A percentile compares a stretch with the other conserved stretches of the same genome.
These are phyloP conservation scores for Suillus luteus DNA, from an alignment of 768 basidiomycete species.

Conservation along the genomic window DNA sequence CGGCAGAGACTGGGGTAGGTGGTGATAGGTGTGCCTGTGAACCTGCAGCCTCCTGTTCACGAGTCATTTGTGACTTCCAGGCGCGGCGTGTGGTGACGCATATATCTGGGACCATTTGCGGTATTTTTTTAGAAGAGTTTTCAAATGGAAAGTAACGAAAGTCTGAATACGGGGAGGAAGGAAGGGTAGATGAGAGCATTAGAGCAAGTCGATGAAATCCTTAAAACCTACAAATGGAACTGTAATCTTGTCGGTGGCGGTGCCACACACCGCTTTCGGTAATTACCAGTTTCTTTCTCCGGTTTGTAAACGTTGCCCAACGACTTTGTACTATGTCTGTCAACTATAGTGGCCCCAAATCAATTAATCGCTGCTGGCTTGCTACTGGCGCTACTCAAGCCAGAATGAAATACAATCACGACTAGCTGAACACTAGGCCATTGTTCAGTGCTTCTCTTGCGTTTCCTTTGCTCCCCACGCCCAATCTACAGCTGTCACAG, in stretches of 20 bases:
- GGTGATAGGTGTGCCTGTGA: not conserved
- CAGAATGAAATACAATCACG: not conserved
- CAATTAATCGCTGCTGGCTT: not conserved
- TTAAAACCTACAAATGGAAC: conserved; percentile 9
- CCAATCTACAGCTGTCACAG: not conserved
- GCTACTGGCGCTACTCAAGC: not conserved
- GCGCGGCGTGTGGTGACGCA: conserved; percentile 34
- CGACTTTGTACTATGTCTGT: not conserved
- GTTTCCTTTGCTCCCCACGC: not conserved
- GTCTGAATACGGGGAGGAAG: conserved; percentile 1
- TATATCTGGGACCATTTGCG: conserved; percentile 18
- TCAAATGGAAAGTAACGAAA: conserved; percentile 2
- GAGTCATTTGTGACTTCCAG: conserved; percentile 26
- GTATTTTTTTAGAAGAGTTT: not conserved
- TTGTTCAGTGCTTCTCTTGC: not conserved
- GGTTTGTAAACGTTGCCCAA: not conserved
- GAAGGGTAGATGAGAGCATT: conserved; percentile 8
- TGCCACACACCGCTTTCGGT: conserved; percentile 6
- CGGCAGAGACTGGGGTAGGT: conserved; percentile 15
- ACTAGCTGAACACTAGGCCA: not conserved
- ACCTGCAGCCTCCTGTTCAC: conserved; percentile 15
- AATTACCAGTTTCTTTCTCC: not conserved
- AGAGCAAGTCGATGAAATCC: conserved; percentile 8
- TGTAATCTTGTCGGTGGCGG: conserved; percentile 3
- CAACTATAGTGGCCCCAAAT: not conserved